Evolutionary conservation across 2,329 filamentous ascomycete species (phyloP), one percentile per base, ranked within the genome.

Genomic region (Aaosphaeria pasadenensis): DNA sequence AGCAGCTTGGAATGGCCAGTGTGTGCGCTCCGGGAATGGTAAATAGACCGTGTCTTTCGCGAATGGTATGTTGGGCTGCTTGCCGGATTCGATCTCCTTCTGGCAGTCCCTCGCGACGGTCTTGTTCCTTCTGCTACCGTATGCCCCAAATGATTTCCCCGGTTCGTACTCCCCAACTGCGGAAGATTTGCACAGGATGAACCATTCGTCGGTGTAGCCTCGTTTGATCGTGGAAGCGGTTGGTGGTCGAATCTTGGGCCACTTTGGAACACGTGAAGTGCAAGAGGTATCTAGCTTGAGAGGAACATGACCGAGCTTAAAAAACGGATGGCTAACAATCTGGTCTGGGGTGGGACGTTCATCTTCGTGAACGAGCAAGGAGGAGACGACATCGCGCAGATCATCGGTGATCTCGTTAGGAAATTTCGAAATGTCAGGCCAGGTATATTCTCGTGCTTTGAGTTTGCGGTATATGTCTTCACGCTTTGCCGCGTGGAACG

Each of bases 401-500:
- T 90, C 87, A 47, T 81, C 76, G 50, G 86, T 90, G 57, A 90
- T 89, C 57, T 84, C 83, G 64, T 85, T 88, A 45, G 81, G 80
- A 9, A 82, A 81, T 36, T 80, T 82, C 46, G 85, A 82, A 29
- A 82, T 71, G 49, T 81, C 80, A 11, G 88, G 88, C 88, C 88
- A 92, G 62, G 88, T 85, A 66, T 91, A 92, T 62, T 91, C 87
- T 57, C 87, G 79, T 58, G 86, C 70, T 80, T 83, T 70, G 77
- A 78, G 83, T 55, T 79, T 80, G 60, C 78, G 75, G 72, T 94
- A 94, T 51, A 94, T 94, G 64, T 92, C 88, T 65, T 94, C 88
- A 13, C 88, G 88, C 38, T 88, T 92, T 9, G 86, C 85, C 9
- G 94, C 95, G 72, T 99, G 94, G 70, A 99, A 99, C 0, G 94